Evolutionary conservation across 768 basidiomycete species (phyloP).

Genomic region (Kwoniella sp.): DNA sequence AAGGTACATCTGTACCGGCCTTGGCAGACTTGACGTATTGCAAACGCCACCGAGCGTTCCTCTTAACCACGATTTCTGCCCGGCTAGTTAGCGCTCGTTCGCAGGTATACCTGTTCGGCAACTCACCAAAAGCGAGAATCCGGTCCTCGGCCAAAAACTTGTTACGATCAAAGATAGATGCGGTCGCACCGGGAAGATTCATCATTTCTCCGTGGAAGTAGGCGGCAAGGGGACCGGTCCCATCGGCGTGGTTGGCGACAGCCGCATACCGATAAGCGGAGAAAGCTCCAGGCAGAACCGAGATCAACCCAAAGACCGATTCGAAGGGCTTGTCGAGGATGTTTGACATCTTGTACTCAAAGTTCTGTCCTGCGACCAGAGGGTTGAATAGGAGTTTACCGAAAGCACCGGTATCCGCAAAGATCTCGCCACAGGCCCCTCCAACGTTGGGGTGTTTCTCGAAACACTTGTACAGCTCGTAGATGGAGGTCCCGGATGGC

Average conservation of each 20-base stretch:
- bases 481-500: constrained; percentile 43
- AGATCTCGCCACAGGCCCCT: constrained; percentile 47
- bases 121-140: constrained; percentile 56
- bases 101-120: background rate
- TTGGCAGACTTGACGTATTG: constrained; percentile 47
- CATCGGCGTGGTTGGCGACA: constrained; percentile 41
- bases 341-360: constrained; percentile 47
- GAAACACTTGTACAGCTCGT: constrained; percentile 47
- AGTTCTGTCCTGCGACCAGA: constrained; percentile 45
- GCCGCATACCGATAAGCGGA: constrained; percentile 46
- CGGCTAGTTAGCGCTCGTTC: no score
- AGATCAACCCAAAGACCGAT: constrained; percentile 43
- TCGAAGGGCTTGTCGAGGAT: constrained; percentile 47
- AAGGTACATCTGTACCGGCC: constrained; percentile 48
- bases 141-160: constrained; percentile 77
- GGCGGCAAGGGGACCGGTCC: constrained; percentile 40
- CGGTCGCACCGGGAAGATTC: constrained; percentile 40
- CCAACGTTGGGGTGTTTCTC: constrained; percentile 46
- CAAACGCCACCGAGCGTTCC: constrained; percentile 44
- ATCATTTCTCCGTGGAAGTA: constrained; percentile 48
- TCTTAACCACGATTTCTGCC: constrained; percentile 41
- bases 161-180: constrained; percentile 60
- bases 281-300: constrained; percentile 45
- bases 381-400: constrained; percentile 43
- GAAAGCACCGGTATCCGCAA: constrained; percentile 38